Evolutionary conservation across 345 rosid species (phyloP).

Genomic region (Citrus inodora): DNA sequence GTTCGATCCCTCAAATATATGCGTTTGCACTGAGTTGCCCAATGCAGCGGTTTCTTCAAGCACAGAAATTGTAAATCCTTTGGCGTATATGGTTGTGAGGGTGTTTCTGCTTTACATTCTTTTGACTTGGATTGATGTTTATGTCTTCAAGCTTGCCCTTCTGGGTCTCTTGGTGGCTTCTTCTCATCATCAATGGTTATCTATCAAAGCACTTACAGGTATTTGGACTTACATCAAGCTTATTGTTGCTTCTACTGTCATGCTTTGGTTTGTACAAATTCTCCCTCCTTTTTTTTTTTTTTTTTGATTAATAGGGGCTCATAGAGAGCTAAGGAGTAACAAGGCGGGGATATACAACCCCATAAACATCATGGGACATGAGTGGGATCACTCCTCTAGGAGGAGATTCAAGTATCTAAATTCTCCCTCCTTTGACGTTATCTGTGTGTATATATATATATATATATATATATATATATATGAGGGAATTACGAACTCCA

Average conservation of each 20-base stretch:
- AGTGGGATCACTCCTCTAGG: too few relatives aligned
- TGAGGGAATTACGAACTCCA: too few relatives aligned
- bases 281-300: constrained; percentile 1
- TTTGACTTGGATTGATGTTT: constrained; percentile 54
- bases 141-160: constrained; percentile 48
- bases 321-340: too few relatives aligned
- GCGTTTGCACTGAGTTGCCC: constrained; percentile 79
- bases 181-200: constrained; percentile 44
- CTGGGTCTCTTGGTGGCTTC: constrained; percentile 84
- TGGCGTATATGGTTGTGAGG: constrained; percentile 68
- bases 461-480: too few relatives aligned
- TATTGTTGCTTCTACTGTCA: constrained; percentile 74
- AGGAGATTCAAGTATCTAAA: too few relatives aligned
- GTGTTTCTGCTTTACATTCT: constrained; percentile 62
- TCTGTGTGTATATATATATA: background rate
- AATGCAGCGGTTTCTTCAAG: constrained; percentile 88
- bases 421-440: background rate
- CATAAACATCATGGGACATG: too few relatives aligned
- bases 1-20: constrained; percentile 72
- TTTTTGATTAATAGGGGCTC: too few relatives aligned
- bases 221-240: constrained; percentile 91
- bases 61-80: constrained; percentile 93
- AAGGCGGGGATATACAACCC: too few relatives aligned
- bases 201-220: constrained; percentile 55
- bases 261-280: constrained; percentile 60